Base-by-base conservation (phyloP, 805 yeast genomes). In the Metschnikowia orientalis region DNA sequence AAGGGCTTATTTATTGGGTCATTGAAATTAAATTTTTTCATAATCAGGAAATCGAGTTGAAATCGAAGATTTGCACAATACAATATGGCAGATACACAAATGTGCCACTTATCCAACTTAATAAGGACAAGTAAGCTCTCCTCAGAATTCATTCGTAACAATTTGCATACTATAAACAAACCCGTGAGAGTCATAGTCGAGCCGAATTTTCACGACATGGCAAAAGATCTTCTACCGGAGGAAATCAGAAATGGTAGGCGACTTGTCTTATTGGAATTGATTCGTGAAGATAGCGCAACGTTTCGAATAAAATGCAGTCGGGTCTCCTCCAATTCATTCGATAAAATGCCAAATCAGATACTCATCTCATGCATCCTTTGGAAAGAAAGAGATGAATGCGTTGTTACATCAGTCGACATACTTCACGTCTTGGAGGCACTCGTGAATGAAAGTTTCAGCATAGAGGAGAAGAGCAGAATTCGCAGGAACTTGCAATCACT, bases 381-480 rank as follows among this genome's bases (percentile, higher is more conserved):
- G 79, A 55, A 59, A 24, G 75, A 69, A 28, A 56, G 63, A 29
- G 53, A 55, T 22, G 57, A 66, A 38, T 68, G 62, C 49, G 75
- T 66, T 35, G 77, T 79, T 18, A 80, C 87, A 1, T 73, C 81
- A 2, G 86, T 79, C 12, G 87, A 80, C 50, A 63, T 79, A 25
- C 74, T 80, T 11, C 51, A 65, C 13, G 53, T 80, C 5, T 54
- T 80, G 21, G 86, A 80, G 48, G 64, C 67, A 37, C 59, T 80
- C 26, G 75, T 79, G 15, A 68, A 73, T 32, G 71, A 69, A 41
- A 53, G 53, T 28, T 79, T 80, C 51, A 63, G 73, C 5, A 76
- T 79, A 13, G 83, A 79, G 47, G 87, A 80, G 53, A 80, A 80
- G 54, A 80, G 80, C 54, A 61, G 87, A 32, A 77, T 79, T 18